Evolutionary conservation across 768 basidiomycete species (phyloP), one percentile per base, ranked within the genome.

Genomic region (Pluteus cervinus): DNA sequence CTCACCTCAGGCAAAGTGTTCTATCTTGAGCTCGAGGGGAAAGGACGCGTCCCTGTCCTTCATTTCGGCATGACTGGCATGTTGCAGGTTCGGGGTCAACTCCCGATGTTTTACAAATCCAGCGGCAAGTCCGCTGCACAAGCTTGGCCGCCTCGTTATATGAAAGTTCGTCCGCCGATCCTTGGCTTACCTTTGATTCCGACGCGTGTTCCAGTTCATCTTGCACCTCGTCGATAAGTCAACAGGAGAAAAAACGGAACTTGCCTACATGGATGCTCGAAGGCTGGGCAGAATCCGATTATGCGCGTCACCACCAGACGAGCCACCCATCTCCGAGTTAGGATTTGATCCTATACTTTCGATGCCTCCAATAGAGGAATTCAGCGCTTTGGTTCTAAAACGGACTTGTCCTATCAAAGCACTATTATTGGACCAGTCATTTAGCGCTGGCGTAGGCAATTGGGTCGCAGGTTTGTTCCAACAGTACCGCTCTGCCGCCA

Each of bases 11-110:
- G 80, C 36, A 76, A 83, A 54, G 63, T 72, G n/a, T 79, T 81
- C 42, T 89, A 81, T 48, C 54, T 88, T 8, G 66, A 70, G 29
- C 65, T 88, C 3, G 69, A 74, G 21, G 82, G 81, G 5, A 42
- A 60, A 10, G 84, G 82, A 1, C 66, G 64, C 49, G 54, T 73
- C 44, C 85, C 85, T 3, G 79, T 87, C 3, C 57, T 87, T 33
- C 86, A 88, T 52, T 85, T 88, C 46, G 86, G 86, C 2, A 89
- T 88, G 86, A 87, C 85, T 1, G 86, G 86, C n/a, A 82, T 78
- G 75, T 63, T 88, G 23, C 79, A 81, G 61, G 81, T 67, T 11
- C 75, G 68, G 50, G 79, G 76, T 7, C 56, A 65, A 44, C 45
- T 60, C 7, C 60, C 73, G 7, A 58, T 61, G 5, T 64, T 72